Base-by-base conservation (phyloP, 1,139 yeast species). In the Lodderomyces beijingensis region DNA sequence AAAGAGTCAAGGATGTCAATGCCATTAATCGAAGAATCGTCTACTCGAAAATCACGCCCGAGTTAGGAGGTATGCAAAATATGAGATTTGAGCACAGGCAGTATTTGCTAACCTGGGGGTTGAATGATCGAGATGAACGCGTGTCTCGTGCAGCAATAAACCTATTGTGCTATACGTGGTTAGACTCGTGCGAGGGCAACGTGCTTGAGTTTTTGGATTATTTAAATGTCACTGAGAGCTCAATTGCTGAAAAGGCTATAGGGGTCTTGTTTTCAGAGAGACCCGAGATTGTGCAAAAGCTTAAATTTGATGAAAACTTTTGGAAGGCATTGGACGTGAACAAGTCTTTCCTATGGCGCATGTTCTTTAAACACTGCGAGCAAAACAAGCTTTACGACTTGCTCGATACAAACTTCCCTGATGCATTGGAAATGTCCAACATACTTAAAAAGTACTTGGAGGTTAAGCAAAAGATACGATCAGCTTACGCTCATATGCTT, bases 1-100 rank as follows among this genome's bases (percentile, higher is more conserved):
- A 84, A 48, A 69, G 97, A 41, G 95, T 95, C 0, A 71, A 95
- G 38, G 98, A 91, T 55, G 64, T 67, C 2, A 85, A 84, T 49
- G 62, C 80, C 1, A 65, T 77, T 12, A 87, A 84, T 50, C 67
- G 98, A 52, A 66, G 88, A 44, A 57, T 80, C 17, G 79, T 89
- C 0, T 91, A 74, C 55, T 68, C 91, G 1, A 70, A 85, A 37
- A 67, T 84, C 2, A 58, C 87, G 36, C 79, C 78, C 38, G 81
- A 79, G 24, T 62, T 86, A 45, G 85, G 85, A 5, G 84, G 77
- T 40, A 80, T 84, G 50, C 63, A 79, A 32, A 64, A 69, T 5
- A 61, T 91, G 4, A 34, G 76, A 32, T 62, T 74, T 29, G 64
- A 64, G n/a, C 65, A 74, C 32, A 62, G 95, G 32, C 91, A 83